Percentiles rank a stretch among this genome's conserved stretches.
Conservation (phyloP, 1,284 basidiomycete genomes). For the Omphalotus olearius region DNA sequence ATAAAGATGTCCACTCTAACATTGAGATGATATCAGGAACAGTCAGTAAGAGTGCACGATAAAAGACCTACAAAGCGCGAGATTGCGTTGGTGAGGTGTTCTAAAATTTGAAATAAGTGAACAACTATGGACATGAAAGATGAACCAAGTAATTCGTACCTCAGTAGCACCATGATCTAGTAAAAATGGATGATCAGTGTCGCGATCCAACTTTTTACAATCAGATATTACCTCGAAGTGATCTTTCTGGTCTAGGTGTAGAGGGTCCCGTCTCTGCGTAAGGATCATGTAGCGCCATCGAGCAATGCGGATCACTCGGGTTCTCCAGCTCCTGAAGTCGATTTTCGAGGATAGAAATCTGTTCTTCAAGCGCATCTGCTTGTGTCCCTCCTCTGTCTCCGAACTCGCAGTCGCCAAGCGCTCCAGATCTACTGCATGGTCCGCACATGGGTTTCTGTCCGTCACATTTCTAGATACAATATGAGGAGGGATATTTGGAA, state of each 20-base stretch:
- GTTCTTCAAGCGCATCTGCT: conserved; percentile 8
- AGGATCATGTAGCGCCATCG: conserved; percentile 7
- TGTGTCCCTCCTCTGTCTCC: conserved; percentile 1
- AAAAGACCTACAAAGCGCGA: not conserved
- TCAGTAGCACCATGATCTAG: too few relatives aligned
- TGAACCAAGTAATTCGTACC: too few relatives aligned
- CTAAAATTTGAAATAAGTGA: not conserved
- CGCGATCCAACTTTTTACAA: too few relatives aligned
- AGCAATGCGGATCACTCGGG: not conserved
- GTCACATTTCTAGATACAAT: conserved; percentile 6
- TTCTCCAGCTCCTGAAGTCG: conserved; percentile 8
- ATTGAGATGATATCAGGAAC: too few relatives aligned
- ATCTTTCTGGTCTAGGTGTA: not conserved
- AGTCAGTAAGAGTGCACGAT: too few relatives aligned
- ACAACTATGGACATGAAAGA: not conserved
- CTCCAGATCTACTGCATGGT: conserved; percentile 5
- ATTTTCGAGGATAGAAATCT: conserved; percentile 8
- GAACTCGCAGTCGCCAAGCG: conserved; percentile 12
- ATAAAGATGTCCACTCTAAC: conserved; percentile 30
- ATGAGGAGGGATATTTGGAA: not conserved
- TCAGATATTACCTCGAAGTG: not conserved
- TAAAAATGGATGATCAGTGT: not conserved
- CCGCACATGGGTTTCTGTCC: conserved; percentile 8
- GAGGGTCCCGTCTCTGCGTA: not conserved
- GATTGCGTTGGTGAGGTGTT: too few relatives aligned